phyloP scores from a whole-genome alignment of 139 green algal genomes.

The Chlorella vulgaris region DNA sequence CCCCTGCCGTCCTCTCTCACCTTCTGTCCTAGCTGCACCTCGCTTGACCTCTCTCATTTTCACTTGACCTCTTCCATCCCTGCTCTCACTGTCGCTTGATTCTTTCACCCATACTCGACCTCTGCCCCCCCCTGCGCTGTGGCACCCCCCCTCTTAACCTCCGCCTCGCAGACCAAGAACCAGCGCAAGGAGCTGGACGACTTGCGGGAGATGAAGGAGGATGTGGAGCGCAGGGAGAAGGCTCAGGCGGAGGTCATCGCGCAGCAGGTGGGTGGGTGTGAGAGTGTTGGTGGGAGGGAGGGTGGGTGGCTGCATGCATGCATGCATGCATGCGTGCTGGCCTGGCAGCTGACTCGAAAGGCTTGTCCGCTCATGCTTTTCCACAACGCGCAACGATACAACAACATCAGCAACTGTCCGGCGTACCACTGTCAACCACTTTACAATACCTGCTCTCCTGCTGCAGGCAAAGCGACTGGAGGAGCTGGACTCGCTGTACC shows the following conservation, averaged over 20 bases:
- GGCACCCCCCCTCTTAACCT: not conserved
- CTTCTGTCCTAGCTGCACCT: too few species aligned
- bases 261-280: conserved; percentile 51
- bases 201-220: conserved; percentile 90
- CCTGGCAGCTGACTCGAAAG: too few species aligned
- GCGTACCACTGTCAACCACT: not conserved
- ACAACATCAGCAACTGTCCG: too few species aligned
- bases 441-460: not conserved
- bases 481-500: conserved; percentile 93
- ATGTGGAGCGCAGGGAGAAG: conserved; percentile 91
- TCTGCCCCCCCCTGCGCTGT: not conserved
- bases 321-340: too few species aligned
- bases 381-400: too few species aligned
- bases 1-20: too few species aligned
- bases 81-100: too few species aligned
- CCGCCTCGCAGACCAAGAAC: conserved; percentile 45
- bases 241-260: conserved; percentile 84
- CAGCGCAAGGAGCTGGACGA: conserved; percentile 87
- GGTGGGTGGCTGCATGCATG: too few species aligned
- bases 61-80: too few species aligned
- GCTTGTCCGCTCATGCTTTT: too few species aligned
- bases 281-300: too few species aligned
- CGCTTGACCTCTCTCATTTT: too few species aligned
- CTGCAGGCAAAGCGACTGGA: conserved; percentile 84
- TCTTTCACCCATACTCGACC: not conserved